Evolutionary conservation across 139 green algal species (phyloP).

Genomic region (Chlamydomonas schloesseri): DNA sequence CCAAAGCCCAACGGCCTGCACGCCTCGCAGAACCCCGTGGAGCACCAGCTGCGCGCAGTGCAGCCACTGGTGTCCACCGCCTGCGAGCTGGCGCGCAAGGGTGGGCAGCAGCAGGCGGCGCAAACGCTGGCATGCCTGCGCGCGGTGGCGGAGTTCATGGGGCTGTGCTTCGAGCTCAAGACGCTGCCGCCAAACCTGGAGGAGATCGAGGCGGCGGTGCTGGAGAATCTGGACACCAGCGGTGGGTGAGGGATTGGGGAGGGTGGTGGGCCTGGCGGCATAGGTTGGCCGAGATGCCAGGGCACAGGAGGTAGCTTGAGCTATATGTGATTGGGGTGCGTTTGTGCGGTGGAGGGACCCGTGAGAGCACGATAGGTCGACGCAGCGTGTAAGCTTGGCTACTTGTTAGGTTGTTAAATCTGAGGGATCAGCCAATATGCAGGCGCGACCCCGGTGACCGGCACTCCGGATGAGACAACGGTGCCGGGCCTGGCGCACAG

Average conservation of each 20-base stretch:
- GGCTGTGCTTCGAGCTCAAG: conserved; percentile 44
- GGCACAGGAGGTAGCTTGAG: no score
- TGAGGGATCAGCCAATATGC: no score
- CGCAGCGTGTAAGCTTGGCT: no score
- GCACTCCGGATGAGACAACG: neutral
- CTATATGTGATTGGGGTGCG: no score
- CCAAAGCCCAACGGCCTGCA: no score
- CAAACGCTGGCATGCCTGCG: conserved; percentile 22
- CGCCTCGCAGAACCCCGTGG: conserved; percentile 6
- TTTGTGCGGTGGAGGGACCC: no score
- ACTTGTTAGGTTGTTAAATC: no score
- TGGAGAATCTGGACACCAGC: conserved; percentile 41
- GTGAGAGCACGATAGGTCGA: no score
- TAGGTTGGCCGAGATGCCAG: no score
- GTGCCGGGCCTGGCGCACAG: conserved; percentile 6
- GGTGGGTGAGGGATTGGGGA: neutral
- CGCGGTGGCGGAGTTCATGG: conserved; percentile 30
- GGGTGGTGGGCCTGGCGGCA: no score
- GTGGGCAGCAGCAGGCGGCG: neutral
- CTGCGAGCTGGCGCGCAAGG: conserved; percentile 7
- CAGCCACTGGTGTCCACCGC: neutral
- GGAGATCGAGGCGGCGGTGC: conserved; percentile 44
- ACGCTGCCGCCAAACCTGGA: conserved; percentile 44
- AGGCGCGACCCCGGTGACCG: neutral
- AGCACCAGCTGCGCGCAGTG: conserved; percentile 11